phyloP scores from a whole-genome alignment of 1,284 basidiomycete species.

The Ustilago esculenta region DNA sequence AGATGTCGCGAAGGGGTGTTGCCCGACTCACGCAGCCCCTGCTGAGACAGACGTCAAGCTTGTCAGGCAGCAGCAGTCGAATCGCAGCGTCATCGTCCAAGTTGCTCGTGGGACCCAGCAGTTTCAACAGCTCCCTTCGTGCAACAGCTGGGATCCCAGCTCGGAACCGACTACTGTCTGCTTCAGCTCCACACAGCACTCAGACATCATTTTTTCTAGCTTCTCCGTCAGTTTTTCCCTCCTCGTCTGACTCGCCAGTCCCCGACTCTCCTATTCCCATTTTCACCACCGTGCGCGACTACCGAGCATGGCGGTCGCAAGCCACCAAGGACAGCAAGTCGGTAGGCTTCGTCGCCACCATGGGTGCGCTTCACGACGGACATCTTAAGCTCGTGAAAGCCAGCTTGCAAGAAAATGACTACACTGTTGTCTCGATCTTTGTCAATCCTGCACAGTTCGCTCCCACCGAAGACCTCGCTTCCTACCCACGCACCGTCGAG shows the following conservation, averaged over 20 bases:
- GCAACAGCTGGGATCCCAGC: background rate
- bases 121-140: background rate
- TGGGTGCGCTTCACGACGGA: slow-evolving; percentile 95
- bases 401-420: slow-evolving; percentile 81
- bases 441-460: slow-evolving; percentile 98
- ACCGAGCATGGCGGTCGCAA: slow-evolving; percentile 79
- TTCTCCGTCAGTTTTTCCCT: slow-evolving; percentile 10
- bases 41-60: slow-evolving; percentile 8
- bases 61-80: background rate
- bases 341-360: slow-evolving; percentile 93
- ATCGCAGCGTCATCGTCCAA: background rate
- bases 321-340: slow-evolving; percentile 68
- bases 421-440: slow-evolving; percentile 93
- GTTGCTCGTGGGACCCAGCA: background rate
- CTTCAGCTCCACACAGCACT: background rate
- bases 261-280: slow-evolving; percentile 76
- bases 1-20: slow-evolving; percentile 8
- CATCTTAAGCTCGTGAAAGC: slow-evolving; percentile 80
- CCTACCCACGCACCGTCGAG: slow-evolving; percentile 81
- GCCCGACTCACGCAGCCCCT: background rate
- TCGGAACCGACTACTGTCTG: slow-evolving; percentile 4
- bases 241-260: slow-evolving; percentile 29
- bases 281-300: slow-evolving; percentile 76
- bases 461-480: slow-evolving; percentile 88
- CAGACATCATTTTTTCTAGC: background rate